Percentiles rank a stretch among this genome's conserved stretches.
Evolutionary conservation across 148 eudicot species (phyloP).

Genomic region (Chenopodium suecicum): DNA sequence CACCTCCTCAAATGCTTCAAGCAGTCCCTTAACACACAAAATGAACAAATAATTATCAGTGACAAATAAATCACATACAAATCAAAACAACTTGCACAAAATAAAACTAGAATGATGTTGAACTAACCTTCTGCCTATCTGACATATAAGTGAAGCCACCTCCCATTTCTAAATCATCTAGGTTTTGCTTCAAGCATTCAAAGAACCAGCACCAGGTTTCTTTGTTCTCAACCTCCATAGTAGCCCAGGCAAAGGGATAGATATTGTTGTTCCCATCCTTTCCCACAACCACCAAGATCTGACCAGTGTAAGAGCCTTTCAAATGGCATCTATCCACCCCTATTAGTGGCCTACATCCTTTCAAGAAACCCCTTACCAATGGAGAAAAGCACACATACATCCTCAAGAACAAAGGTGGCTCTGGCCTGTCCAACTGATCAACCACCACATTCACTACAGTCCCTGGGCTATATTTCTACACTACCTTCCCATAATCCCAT

Average conservation of each 20-base stretch:
- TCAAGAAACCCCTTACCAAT: constrained; percentile 1
- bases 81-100: fast-evolving
- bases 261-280: constrained; percentile 13
- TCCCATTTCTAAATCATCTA: background rate
- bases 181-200: background rate
- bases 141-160: background rate
- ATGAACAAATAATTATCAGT: background rate
- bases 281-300: background rate
- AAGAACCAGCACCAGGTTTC: constrained; percentile 4
- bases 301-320: constrained; percentile 4
- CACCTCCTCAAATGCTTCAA: background rate
- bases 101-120: fast-evolving
- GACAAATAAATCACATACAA: no score
- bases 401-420: background rate
- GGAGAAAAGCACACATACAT: background rate
- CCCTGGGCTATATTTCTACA: background rate
- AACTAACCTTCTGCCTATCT: background rate
- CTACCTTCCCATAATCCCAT: background rate
- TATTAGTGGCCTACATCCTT: background rate
- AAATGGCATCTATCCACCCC: constrained; percentile 18
- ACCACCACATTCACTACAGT: background rate
- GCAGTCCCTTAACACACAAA: background rate
- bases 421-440: background rate
- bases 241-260: background rate
- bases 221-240: constrained; percentile 6